phyloP scores from a whole-genome alignment of 1,139 yeast species.

The Scheffersomyces stambukii region DNA sequence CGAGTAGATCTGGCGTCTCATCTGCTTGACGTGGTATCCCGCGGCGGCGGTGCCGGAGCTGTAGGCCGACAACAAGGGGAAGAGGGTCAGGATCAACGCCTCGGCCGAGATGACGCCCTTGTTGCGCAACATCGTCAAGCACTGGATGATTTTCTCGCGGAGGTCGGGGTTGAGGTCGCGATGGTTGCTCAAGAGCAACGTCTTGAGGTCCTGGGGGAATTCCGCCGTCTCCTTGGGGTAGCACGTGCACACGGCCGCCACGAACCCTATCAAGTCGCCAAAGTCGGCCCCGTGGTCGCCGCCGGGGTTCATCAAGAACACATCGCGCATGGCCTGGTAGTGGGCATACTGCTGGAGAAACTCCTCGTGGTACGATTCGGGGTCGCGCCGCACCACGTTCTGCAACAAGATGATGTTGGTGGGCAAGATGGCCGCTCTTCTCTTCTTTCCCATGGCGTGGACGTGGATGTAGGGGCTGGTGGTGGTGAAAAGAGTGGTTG shows the following conservation, averaged over 20 bases:
- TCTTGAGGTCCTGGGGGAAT: conserved; percentile 78
- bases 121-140: conserved; percentile 85
- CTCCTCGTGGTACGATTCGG: conserved; percentile 90
- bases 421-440: conserved; percentile 90
- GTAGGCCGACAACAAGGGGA: conserved; percentile 71
- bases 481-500: not conserved
- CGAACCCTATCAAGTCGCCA: conserved; percentile 81
- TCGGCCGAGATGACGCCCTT: conserved; percentile 81
- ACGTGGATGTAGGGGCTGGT: not conserved
- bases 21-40: conserved; percentile 76
- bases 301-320: conserved; percentile 67
- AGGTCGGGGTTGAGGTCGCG: conserved; percentile 77
- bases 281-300: conserved; percentile 73
- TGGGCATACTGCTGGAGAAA: conserved; percentile 89
- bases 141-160: conserved; percentile 87
- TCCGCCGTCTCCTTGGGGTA: conserved; percentile 83
- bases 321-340: conserved; percentile 84
- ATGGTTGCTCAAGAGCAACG: conserved; percentile 68
- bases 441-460: conserved; percentile 66
- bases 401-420: conserved; percentile 88
- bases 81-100: conserved; percentile 74
- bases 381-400: conserved; percentile 89
- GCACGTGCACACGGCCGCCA: conserved; percentile 86
- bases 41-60: conserved; percentile 37
- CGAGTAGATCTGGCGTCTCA: conserved; percentile 78